Evolutionary conservation across 2,329 filamentous ascomycete species (phyloP).

Genomic region (Verticillium tricorpus): DNA sequence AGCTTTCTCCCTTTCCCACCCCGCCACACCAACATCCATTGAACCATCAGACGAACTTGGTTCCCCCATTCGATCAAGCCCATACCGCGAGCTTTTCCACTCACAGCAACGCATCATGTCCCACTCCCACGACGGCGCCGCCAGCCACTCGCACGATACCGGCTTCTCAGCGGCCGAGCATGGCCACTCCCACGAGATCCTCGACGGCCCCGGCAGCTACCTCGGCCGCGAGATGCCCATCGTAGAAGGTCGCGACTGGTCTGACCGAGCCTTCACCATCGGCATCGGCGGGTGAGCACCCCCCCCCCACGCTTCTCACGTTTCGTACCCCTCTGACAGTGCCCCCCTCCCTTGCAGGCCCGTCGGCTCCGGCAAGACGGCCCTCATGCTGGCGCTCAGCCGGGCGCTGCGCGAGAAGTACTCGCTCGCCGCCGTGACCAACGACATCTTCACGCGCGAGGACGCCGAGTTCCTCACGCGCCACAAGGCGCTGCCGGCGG

Average conservation of each 20-base stretch:
- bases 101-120: constrained; percentile 16
- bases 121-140: constrained; percentile 48
- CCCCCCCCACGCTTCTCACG: neutral
- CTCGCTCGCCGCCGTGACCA: constrained; percentile 92
- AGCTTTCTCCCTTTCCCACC: neutral
- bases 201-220: constrained; percentile 89
- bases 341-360: constrained; percentile 52
- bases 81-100: neutral
- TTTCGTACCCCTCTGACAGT: constrained; percentile 3
- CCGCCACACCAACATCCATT: neutral
- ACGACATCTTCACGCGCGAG: constrained; percentile 98
- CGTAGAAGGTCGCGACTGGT: constrained; percentile 81
- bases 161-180: constrained; percentile 63
- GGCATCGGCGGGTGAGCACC: constrained; percentile 87
- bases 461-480: constrained; percentile 96
- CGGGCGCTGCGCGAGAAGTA: constrained; percentile 73
- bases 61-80: neutral
- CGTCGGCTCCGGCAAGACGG: constrained; percentile 95
- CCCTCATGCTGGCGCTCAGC: constrained; percentile 92
- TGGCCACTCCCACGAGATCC: constrained; percentile 93
- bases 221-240: constrained; percentile 90
- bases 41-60: neutral
- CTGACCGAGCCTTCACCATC: constrained; percentile 85
- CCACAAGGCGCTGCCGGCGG: constrained; percentile 74
- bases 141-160: constrained; percentile 47